A percentile compares a stretch with the other conserved stretches of the same genome.
These are phyloP conservation scores for Rhizopus arrhizus DNA, from an alignment of 371 early-diverging fungal genomes.

Conservation along the genomic window DNA sequence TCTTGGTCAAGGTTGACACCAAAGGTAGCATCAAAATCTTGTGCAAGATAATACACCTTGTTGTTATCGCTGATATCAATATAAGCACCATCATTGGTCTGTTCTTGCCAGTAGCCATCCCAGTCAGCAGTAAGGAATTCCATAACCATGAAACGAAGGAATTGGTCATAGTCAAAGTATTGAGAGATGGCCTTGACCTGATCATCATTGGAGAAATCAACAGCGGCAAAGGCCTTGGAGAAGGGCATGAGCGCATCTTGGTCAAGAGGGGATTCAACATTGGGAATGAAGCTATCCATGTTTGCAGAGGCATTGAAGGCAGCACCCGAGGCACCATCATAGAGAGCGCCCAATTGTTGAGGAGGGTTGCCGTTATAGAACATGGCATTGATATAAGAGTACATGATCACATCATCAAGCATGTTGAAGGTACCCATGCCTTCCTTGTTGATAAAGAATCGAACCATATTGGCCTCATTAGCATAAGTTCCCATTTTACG, in stretches of 20 bases:
- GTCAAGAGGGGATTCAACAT: constrained; percentile 38
- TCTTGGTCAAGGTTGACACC: constrained; percentile 53
- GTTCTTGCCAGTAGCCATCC: constrained; percentile 63
- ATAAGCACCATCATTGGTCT: constrained; percentile 61
- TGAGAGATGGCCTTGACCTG: constrained; percentile 37
- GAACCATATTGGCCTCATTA: constrained; percentile 55
- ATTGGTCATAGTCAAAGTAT: constrained; percentile 49
- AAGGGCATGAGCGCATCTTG: constrained; percentile 40
- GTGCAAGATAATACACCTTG: constrained; percentile 51
- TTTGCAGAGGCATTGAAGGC: constrained; percentile 34
- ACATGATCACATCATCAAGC: constrained; percentile 53
- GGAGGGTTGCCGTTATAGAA: constrained; percentile 52
- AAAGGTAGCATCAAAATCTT: constrained; percentile 65
- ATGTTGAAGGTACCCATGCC: constrained; percentile 59
- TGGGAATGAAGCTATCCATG: constrained; percentile 39
- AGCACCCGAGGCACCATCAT: constrained; percentile 60
- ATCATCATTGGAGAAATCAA: constrained; percentile 43
- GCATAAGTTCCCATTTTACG: constrained; percentile 54
- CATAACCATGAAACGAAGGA: constrained; percentile 60
- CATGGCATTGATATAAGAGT: constrained; percentile 54
- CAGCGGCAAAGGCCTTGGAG: constrained; percentile 33
- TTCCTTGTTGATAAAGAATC: constrained; percentile 55
- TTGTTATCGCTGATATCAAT: constrained; percentile 43
- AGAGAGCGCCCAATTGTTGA: constrained; percentile 49
- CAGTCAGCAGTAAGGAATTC: constrained; percentile 60